Conservation (phyloP, 306 rosid genomes). For the Vachellia collinsii region DNA sequence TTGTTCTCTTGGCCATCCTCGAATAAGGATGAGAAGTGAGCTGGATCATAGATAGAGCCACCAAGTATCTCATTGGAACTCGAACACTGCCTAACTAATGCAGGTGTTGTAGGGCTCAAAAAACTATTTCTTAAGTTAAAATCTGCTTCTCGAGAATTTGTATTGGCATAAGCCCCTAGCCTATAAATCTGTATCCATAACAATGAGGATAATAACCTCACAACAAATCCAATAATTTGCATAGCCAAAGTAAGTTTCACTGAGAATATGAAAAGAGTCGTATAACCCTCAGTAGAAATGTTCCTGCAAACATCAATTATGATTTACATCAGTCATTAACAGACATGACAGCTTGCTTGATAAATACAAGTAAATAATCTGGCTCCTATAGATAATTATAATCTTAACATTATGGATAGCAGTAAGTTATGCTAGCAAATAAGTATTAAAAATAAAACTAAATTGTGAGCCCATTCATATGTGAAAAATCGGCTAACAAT, state of each 20-base stretch:
- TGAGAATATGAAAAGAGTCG: slow-evolving; percentile 62
- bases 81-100: slow-evolving; percentile 61
- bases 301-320: slow-evolving; percentile 62
- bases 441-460: background rate
- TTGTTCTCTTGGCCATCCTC: slow-evolving; percentile 76
- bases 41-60: slow-evolving; percentile 89
- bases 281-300: slow-evolving; percentile 55
- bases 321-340: slow-evolving; percentile 32
- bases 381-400: slow-evolving; percentile 3
- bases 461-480: background rate
- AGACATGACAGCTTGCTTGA: slow-evolving; percentile 23
- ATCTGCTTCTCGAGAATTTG: slow-evolving; percentile 64
- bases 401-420: slow-evolving; percentile 1
- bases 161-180: slow-evolving; percentile 72
- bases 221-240: slow-evolving; percentile 73
- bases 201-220: slow-evolving; percentile 76
- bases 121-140: slow-evolving; percentile 79
- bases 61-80: slow-evolving; percentile 83
- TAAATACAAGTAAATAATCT: slow-evolving; percentile 20
- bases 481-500: no score
- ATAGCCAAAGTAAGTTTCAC: slow-evolving; percentile 83
- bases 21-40: slow-evolving; percentile 79
- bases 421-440: slow-evolving; percentile 14
- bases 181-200: slow-evolving; percentile 98
- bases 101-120: slow-evolving; percentile 79